Evolutionary conservation across 2,329 filamentous ascomycete species (phyloP), one percentile per base, ranked within the genome.

Genomic region (Niveomyces coronatus): DNA sequence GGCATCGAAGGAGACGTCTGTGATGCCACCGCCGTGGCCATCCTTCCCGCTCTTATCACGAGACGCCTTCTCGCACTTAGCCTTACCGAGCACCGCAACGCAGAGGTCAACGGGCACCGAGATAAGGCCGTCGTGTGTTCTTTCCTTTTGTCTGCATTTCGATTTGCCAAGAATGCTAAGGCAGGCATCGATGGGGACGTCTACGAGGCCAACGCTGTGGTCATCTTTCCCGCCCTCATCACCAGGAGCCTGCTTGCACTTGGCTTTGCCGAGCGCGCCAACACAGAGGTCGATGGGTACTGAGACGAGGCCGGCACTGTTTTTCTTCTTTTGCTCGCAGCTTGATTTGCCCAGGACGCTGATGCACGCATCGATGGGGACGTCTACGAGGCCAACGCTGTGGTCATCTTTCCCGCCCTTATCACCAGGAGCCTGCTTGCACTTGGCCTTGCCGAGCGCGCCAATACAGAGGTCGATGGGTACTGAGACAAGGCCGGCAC

Each of bases 331-430:
- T n/a, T n/a, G n/a, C n/a, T n/a, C n/a, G n/a, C n/a, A n/a, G n/a
- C n/a, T n/a, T n/a, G n/a, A n/a, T n/a, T n/a, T n/a, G n/a, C n/a
- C n/a, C n/a, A n/a, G n/a, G n/a, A n/a, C n/a, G n/a, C n/a, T n/a
- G n/a, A n/a, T n/a, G n/a, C n/a, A n/a, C n/a, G n/a, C n/a, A n/a
- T n/a, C n/a, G n/a, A n/a, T n/a, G n/a, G n/a, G n/a, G n/a, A n/a
- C n/a, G 32, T 19, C 24, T 4, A 35, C n/a, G 5, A 35, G 19
- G 13, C 61, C 46, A 16, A 8, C 28, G 10, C n/a, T n/a, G n/a
- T n/a, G n/a, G n/a, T n/a, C n/a, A n/a, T n/a, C n/a, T n/a, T 30
- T 17, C 14, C 30, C 16, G 22, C 50, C 11, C n/a, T n/a, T n/a
- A n/a, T n/a, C n/a, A n/a, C n/a, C n/a, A n/a, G n/a, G n/a, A n/a